A percentile compares a stretch with the other conserved stretches of the same genome.
Conservation (phyloP, 2,329 filamentous ascomycete species). For the Alternaria gaisen region DNA sequence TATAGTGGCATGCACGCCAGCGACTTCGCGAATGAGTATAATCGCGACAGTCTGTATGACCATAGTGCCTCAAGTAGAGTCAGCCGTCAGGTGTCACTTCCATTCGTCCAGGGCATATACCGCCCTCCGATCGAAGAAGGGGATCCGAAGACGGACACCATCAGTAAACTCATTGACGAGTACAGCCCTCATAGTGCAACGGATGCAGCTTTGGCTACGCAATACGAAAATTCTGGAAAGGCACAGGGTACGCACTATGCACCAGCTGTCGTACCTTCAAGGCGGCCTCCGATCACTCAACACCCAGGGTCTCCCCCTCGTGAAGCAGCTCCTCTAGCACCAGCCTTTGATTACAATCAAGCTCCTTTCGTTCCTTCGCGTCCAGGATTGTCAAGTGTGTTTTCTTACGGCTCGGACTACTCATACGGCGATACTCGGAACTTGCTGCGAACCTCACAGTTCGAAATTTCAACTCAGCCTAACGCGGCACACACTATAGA, state of each 20-base stretch:
- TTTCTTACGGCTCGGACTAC: constrained; percentile 38
- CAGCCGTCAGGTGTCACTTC: constrained; percentile 21
- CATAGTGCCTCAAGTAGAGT: constrained; percentile 19
- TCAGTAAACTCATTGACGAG: constrained; percentile 45
- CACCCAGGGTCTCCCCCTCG: constrained; percentile 35
- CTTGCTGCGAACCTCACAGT: constrained; percentile 37
- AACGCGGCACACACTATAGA: constrained; percentile 15
- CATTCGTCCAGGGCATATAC: constrained; percentile 23
- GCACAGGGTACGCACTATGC: not conserved
- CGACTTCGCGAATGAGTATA: constrained; percentile 25
- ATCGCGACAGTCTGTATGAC: constrained; percentile 24
- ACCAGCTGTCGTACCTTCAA: not conserved
- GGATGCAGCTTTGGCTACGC: constrained; percentile 10
- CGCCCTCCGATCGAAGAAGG: constrained; percentile 20
- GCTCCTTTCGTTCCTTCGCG: constrained; percentile 10
- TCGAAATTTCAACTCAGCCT: constrained; percentile 2
- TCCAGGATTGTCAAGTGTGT: constrained; percentile 31
- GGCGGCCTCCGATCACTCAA: constrained; percentile 19
- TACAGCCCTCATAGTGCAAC: constrained; percentile 28
- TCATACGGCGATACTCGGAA: constrained; percentile 50
- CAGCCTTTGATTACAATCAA: constrained; percentile 37
- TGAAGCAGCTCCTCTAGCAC: constrained; percentile 35
- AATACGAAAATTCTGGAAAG: not conserved
- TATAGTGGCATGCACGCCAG: constrained; percentile 25
- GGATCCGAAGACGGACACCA: constrained; percentile 42